phyloP scores from a whole-genome alignment of 495 filamentous ascomycete genomes.

The Hyphodiscus hymeniophilus region DNA sequence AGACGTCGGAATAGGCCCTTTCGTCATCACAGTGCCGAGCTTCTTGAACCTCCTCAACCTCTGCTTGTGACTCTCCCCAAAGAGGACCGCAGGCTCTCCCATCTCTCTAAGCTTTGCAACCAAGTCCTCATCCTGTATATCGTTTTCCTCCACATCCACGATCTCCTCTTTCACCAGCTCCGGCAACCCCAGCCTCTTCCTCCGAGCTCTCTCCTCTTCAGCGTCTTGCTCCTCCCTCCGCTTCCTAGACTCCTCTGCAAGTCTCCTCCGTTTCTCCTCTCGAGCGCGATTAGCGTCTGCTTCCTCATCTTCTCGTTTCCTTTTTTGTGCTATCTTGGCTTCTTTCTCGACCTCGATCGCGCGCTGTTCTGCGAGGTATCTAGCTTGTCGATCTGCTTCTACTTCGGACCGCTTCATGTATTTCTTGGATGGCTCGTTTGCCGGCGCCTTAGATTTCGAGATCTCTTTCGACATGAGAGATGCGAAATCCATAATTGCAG shows the following conservation, averaged over 20 bases:
- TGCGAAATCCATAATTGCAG: conserved; percentile 79
- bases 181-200: conserved; percentile 56
- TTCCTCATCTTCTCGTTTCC: conserved; percentile 86
- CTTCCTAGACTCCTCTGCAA: conserved; percentile 71
- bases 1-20: conserved; percentile 56
- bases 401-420: conserved; percentile 80
- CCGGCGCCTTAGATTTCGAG: conserved; percentile 54
- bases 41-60: conserved; percentile 61
- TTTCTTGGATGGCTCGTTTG: conserved; percentile 50
- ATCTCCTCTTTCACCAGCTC: conserved; percentile 47
- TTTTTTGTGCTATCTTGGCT: conserved; percentile 61
- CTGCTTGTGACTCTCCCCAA: conserved; percentile 72
- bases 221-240: conserved; percentile 64
- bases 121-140: conserved; percentile 68
- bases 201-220: conserved; percentile 38
- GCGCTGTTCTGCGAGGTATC: conserved; percentile 74
- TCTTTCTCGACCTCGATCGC: conserved; percentile 58
- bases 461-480: conserved; percentile 86
- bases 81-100: conserved; percentile 64
- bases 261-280: conserved; percentile 68
- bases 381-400: conserved; percentile 72
- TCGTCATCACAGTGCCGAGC: conserved; percentile 37
- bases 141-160: conserved; percentile 40
- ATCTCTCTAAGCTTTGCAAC: conserved; percentile 56
- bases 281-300: conserved; percentile 54